Base-by-base conservation (phyloP, 2,329 filamentous ascomycete genomes). In the Penicillium sp. region DNA sequence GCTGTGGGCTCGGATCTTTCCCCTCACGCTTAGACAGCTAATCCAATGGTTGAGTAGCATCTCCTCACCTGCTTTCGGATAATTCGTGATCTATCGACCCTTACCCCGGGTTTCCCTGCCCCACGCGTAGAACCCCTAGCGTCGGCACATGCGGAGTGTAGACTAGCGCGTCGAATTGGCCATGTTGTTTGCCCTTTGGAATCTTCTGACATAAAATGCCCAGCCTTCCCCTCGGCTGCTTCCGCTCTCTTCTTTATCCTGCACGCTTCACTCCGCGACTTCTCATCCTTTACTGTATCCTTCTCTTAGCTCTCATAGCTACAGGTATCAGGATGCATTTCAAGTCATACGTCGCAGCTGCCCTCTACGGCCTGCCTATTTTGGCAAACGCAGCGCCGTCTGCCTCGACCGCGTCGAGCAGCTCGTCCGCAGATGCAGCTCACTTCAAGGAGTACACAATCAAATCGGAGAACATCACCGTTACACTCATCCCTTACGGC, bases 401-500 rank as follows among this genome's bases (percentile, higher is more conserved):
- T 5, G 45, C 58, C 9, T 56, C 59, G 5, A 47, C 61, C 24
- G 47, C 51, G 19, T 58, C 62, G 3, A 44, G 51, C n/a, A 52
- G 62, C 5, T 52, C 60, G 6, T 48, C 62, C 9, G 49, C 58
- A 10, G 44, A 44, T 21, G 41, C 52, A 14, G 70, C 68, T 59
- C 70, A 75, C 49, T 77, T 79, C 64, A 68, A 76, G 51, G 64
- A 70, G 47, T 80, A 79, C 60, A 80, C 77, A 19, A 76, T 81
- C 59, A 71, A 70, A 31, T 77, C 79, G 3, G 71, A 74, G 47
- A 78, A 79, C 56, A 80, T 81, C 64, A 80, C 77, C 29, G 79
- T 77, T 37, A 79, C 71, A 46, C 69, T 80, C 53, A 80, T 81
- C 57, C 74, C 77, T 0, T 80, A 81, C 55, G 79, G 79, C 4